Percentiles rank a stretch among this genome's conserved stretches.
These are phyloP conservation scores for Arthrobotrys megalospora DNA, from an alignment of 2,329 filamentous ascomycete genomes.

Conservation along the genomic window DNA sequence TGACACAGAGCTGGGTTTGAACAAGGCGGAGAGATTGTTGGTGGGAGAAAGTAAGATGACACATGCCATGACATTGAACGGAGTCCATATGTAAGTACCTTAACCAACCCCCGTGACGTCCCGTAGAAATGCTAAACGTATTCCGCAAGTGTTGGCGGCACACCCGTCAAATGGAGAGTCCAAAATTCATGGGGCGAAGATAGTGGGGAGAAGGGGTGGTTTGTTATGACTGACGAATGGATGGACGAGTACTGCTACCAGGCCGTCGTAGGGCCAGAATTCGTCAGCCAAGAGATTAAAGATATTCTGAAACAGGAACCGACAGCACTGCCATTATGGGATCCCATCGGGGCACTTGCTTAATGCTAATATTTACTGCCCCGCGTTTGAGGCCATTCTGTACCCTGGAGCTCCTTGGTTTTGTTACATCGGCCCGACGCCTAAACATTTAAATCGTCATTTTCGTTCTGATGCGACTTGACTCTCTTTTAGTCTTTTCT, in stretches of 20 bases:
- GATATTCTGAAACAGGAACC: conserved; percentile 81
- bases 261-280: conserved; percentile 83
- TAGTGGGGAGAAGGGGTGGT: conserved; percentile 84
- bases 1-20: conserved; percentile 80
- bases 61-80: conserved; percentile 92
- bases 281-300: conserved; percentile 76
- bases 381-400: no score
- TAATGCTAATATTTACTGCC: conserved; percentile 64
- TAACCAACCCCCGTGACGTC: not conserved
- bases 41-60: conserved; percentile 87
- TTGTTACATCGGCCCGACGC: no score
- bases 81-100: conserved; percentile 74
- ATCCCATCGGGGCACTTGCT: conserved; percentile 83
- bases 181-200: conserved; percentile 86
- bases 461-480: no score
- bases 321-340: conserved; percentile 81
- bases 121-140: not conserved
- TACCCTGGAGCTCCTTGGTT: no score
- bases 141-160: conserved; percentile 72
- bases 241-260: conserved; percentile 88
- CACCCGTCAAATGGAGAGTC: conserved; percentile 83
- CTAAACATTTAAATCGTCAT: no score
- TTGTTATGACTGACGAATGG: conserved; percentile 80
- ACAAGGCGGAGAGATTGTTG: conserved; percentile 80
- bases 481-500: no score